These are phyloP conservation scores for Glomus cerebriforme DNA, from an alignment of 192 early-diverging fungal species.

Conservation along the genomic window DNA sequence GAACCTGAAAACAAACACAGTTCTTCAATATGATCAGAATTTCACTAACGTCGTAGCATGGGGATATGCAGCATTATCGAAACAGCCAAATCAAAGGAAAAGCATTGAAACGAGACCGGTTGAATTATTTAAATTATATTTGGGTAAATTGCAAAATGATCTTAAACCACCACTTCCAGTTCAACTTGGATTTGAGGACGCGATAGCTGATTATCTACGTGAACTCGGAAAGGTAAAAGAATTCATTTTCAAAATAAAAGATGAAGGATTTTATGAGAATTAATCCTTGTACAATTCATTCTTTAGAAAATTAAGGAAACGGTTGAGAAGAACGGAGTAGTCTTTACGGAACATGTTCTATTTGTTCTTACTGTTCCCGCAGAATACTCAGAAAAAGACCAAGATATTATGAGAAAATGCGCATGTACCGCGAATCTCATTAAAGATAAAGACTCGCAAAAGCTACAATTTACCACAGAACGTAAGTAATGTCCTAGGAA, in stretches of 20 bases:
- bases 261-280: no score
- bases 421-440: slow-evolving; percentile 52
- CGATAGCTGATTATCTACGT: background rate
- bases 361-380: slow-evolving; percentile 2
- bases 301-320: no score
- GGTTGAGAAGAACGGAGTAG: background rate
- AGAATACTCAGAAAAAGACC: slow-evolving; percentile 34
- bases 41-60: background rate
- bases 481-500: background rate
- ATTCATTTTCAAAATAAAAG: no score
- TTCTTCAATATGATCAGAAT: background rate
- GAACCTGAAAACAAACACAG: background rate
- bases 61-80: background rate
- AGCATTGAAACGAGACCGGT: background rate
- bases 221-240: background rate
- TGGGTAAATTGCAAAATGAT: background rate
- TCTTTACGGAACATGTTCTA: background rate
- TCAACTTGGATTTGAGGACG: background rate
- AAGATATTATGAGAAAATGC: slow-evolving; percentile 53
- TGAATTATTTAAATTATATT: slow-evolving; percentile 7
- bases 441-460: background rate
- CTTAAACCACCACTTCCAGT: background rate
- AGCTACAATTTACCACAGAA: slow-evolving; percentile 6
- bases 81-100: background rate
- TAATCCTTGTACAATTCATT: no score